Conservation (phyloP, 495 filamentous ascomycete genomes). For the Pseudomonodictys pantanalensis region DNA sequence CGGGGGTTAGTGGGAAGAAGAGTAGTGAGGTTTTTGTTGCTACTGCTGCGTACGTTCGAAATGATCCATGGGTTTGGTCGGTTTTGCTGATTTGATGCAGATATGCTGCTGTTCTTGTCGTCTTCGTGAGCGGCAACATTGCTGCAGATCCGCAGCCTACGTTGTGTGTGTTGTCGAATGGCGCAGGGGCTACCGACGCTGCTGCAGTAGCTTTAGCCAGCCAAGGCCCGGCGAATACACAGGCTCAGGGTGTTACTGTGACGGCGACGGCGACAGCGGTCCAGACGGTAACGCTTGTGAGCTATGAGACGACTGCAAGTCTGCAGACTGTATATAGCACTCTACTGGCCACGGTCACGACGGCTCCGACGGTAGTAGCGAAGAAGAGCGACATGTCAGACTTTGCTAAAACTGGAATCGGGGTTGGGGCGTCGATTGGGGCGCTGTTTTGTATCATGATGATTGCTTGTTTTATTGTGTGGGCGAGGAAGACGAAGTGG, state of each 20-base stretch:
- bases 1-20: neutral
- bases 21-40: neutral
- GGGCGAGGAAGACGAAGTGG: no score
- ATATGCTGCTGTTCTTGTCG: constrained; percentile 10
- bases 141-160: constrained; percentile 1
- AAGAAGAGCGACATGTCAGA: neutral
- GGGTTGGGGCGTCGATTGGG: neutral
- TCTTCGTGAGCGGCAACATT: constrained; percentile 14
- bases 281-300: neutral
- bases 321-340: neutral
- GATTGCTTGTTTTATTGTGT: neutral
- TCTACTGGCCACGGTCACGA: neutral
- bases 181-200: neutral
- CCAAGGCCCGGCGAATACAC: no score
- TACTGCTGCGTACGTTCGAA: neutral
- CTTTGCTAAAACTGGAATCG: neutral
- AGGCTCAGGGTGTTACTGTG: no score
- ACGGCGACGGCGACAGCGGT: neutral
- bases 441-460: neutral
- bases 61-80: neutral
- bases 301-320: neutral
- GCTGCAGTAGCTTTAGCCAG: neutral
- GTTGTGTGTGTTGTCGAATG: neutral
- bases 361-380: neutral
- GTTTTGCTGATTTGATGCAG: neutral